These are phyloP conservation scores for Cicer cuneatum DNA, from an alignment of 306 rosid genomes.

Conservation along the genomic window DNA sequence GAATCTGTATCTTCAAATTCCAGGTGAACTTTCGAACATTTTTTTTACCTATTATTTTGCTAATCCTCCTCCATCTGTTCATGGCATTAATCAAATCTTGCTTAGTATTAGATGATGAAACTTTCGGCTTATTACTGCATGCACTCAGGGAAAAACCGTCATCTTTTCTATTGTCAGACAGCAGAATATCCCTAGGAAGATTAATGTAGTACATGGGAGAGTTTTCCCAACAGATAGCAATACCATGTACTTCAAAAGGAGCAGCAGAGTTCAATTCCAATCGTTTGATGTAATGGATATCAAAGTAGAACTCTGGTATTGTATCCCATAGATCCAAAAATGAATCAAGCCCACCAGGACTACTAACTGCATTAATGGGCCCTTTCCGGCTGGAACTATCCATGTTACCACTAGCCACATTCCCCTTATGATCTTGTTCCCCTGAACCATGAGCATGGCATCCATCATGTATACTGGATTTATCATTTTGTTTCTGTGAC, in stretches of 20 bases:
- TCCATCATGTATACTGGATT: slow-evolving; percentile 38
- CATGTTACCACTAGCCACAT: slow-evolving; percentile 47
- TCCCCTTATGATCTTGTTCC: slow-evolving; percentile 47
- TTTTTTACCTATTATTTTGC: slow-evolving; percentile 65
- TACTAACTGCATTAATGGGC: slow-evolving; percentile 71
- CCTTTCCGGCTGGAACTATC: slow-evolving; percentile 59
- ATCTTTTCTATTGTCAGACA: slow-evolving; percentile 56
- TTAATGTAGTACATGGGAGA: slow-evolving; percentile 85
- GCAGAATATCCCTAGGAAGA: slow-evolving; percentile 82
- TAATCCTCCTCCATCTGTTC: slow-evolving; percentile 76
- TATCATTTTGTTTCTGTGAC: slow-evolving; percentile 51
- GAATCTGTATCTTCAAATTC: slow-evolving; percentile 92
- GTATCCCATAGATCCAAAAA: slow-evolving; percentile 87
- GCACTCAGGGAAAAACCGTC: slow-evolving; percentile 48
- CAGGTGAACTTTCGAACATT: slow-evolving; percentile 76
- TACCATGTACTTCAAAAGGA: slow-evolving; percentile 81
- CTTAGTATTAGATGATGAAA: slow-evolving; percentile 57
- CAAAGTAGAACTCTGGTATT: slow-evolving; percentile 75
- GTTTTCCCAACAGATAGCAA: slow-evolving; percentile 92
- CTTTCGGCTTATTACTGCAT: slow-evolving; percentile 51
- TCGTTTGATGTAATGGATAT: slow-evolving; percentile 76
- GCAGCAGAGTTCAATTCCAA: slow-evolving; percentile 66
- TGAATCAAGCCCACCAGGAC: slow-evolving; percentile 80
- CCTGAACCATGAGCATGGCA: slow-evolving; percentile 45
- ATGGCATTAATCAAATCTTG: slow-evolving; percentile 56